Evolutionary conservation across 257 asterid species (phyloP).

Genomic region (Anisodus tanguticus): DNA sequence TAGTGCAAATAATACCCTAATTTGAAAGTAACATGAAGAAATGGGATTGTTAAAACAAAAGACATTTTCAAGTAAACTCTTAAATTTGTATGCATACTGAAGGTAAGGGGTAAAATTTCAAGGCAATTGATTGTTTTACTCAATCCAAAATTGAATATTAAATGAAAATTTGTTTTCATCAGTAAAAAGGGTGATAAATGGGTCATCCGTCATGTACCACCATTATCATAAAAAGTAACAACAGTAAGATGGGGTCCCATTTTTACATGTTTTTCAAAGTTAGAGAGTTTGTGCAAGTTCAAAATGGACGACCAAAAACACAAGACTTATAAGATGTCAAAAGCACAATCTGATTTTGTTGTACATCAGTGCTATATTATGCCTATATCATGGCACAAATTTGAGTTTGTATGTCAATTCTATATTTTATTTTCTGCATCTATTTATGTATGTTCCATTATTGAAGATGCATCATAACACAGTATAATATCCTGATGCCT

Average conservation of each 20-base stretch:
- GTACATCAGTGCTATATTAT: background rate
- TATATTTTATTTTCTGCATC: background rate
- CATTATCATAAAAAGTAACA: no score
- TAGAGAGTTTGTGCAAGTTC: background rate
- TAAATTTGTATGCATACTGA: background rate
- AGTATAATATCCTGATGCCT: background rate
- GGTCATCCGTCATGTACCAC: no score
- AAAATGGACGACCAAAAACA: no score
- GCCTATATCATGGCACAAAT: background rate
- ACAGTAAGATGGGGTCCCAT: background rate
- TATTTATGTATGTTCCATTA: background rate
- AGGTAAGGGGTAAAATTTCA: background rate
- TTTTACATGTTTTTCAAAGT: background rate
- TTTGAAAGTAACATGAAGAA: background rate
- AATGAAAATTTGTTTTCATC: background rate
- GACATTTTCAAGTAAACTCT: background rate
- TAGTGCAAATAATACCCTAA: background rate
- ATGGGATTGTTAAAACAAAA: background rate
- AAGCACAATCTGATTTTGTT: background rate
- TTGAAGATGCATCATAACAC: background rate
- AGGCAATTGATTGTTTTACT: background rate
- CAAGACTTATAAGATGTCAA: background rate
- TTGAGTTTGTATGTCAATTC: background rate
- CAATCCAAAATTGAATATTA: background rate
- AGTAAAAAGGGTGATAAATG: background rate